Percentiles rank a stretch among this genome's conserved stretches.
Conservation (phyloP, 83 land plant species). For the Picea abies region DNA sequence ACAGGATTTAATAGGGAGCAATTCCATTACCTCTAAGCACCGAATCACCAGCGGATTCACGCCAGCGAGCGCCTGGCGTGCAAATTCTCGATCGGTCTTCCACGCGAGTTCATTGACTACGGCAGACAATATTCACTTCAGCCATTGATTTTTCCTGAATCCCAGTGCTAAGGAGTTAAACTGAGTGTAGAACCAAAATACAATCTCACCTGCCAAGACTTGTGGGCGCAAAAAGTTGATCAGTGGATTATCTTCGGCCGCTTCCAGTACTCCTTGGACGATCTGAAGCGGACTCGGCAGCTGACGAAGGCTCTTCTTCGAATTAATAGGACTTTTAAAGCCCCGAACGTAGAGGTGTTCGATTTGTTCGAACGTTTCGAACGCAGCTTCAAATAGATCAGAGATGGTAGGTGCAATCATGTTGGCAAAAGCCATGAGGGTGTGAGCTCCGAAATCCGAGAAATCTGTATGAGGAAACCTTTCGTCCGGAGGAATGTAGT, state of each 20-base stretch:
- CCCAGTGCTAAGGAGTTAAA: not conserved
- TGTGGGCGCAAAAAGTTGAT: not conserved
- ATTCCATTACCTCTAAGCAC: conserved; percentile 25
- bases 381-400: not conserved
- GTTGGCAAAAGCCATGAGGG: not conserved
- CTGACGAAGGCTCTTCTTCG: not conserved
- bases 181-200: not conserved
- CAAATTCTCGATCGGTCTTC: conserved; percentile 49
- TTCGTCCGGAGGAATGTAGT: conserved; percentile 10
- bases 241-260: not conserved
- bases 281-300: not conserved
- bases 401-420: not conserved
- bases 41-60: conserved; percentile 40
- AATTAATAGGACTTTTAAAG: not conserved
- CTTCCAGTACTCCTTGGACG: not conserved
- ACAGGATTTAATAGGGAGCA: not conserved
- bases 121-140: not conserved
- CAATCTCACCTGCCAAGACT: not conserved
- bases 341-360: not conserved
- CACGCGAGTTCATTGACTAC: conserved; percentile 43
- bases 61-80: conserved; percentile 49
- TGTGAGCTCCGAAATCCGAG: not conserved
- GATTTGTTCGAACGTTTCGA: not conserved
- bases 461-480: conserved; percentile 11
- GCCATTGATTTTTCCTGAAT: not conserved